Evolutionary conservation across 225 moss, liverwort and hornwort genomes (phyloP).

Genomic region (Marchantia polymorpha): DNA sequence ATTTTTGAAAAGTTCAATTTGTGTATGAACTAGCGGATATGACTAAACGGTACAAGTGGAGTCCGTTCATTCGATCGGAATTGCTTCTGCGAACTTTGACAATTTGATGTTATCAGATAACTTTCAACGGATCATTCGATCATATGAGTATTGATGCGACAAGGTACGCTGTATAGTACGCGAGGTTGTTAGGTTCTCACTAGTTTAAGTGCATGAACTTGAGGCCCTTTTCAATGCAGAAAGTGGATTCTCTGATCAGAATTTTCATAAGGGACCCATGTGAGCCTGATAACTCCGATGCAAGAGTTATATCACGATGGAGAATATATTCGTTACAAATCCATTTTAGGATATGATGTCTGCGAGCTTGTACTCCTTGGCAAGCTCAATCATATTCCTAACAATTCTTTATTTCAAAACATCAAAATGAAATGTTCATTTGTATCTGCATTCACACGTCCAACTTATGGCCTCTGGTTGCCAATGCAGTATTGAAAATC

Average conservation of each 20-base stretch:
- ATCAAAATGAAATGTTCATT: not conserved
- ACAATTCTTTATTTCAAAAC: not conserved
- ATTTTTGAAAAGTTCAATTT: not conserved
- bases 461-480: not conserved
- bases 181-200: not conserved
- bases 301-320: not conserved
- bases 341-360: not conserved
- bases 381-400: not conserved
- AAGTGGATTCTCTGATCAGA: not conserved
- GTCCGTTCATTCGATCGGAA: not conserved
- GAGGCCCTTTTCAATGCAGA: not conserved
- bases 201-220: not conserved
- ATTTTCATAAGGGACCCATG: not conserved
- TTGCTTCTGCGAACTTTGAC: not conserved
- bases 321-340: not conserved
- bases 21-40: not conserved
- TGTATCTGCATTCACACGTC: not conserved
- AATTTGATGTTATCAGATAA: conserved; percentile 45
- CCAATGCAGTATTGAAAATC: conserved; percentile 61
- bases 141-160: conserved; percentile 93
- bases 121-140: conserved; percentile 79
- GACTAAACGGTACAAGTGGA: not conserved
- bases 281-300: not conserved
- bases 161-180: conserved; percentile 41
- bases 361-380: not conserved